phyloP scores from a whole-genome alignment of 192 early-diverging fungal species.

The Physocladia obscura region DNA sequence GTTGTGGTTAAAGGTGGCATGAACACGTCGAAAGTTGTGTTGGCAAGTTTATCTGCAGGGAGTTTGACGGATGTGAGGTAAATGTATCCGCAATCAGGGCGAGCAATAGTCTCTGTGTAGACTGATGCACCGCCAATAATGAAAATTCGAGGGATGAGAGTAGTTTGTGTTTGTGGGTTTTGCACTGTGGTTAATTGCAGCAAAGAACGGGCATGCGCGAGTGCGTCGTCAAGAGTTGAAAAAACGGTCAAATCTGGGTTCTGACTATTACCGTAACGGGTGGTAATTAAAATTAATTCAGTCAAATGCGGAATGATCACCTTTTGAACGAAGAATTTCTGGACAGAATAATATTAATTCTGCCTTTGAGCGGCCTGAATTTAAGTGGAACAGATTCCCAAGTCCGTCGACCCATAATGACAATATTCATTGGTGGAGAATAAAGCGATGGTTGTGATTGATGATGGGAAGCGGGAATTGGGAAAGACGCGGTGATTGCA shows the following conservation, averaged over 20 bases:
- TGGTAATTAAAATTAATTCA: too few species aligned
- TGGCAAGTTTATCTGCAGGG: conserved; percentile 32
- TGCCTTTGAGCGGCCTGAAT: conserved; percentile 72
- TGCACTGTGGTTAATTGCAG: conserved; percentile 20
- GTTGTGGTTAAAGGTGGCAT: conserved; percentile 24
- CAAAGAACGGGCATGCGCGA: conserved; percentile 47
- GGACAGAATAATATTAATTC: conserved; percentile 87
- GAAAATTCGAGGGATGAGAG: too few species aligned
- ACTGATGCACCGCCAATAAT: conserved; percentile 79
- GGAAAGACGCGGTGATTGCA: conserved; percentile 8
- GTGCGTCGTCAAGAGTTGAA: conserved; percentile 51
- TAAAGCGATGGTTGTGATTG: too few species aligned
- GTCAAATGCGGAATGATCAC: too few species aligned
- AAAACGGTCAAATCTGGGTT: conserved; percentile 28
- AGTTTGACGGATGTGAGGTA: conserved; percentile 69
- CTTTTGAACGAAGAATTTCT: too few species aligned
- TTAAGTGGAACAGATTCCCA: conserved; percentile 90
- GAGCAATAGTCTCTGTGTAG: conserved; percentile 69
- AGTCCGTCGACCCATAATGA: conserved; percentile 90
- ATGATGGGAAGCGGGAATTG: too few species aligned
- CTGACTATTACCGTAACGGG: background rate
- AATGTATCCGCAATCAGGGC: conserved; percentile 56
- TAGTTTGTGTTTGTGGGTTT: too few species aligned
- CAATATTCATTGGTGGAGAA: conserved; percentile 65
- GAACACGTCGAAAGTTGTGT: conserved; percentile 2